phyloP scores from a whole-genome alignment of 169 alveolate genomes.

The Plasmodium adleri region DNA sequence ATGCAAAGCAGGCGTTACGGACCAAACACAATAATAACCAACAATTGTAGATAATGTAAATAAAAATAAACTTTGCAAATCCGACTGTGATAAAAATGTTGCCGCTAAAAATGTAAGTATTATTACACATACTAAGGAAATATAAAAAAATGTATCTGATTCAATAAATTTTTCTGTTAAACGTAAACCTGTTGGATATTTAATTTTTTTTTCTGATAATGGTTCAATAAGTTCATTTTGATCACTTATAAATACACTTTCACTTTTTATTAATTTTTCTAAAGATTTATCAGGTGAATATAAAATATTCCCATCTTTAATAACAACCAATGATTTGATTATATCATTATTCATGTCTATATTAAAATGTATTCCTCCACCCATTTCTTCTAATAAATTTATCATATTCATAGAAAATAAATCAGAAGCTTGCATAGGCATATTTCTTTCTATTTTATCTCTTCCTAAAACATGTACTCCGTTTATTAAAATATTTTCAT shows the following conservation, averaged over 20 bases:
- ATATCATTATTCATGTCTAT: slow-evolving; percentile 85
- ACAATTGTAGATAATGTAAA: slow-evolving; percentile 85
- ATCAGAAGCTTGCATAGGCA: slow-evolving; percentile 91
- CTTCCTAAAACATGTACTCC: slow-evolving; percentile 93
- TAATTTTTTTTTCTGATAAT: slow-evolving; percentile 75
- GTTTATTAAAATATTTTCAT: slow-evolving; percentile 81
- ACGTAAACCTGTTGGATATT: slow-evolving; percentile 61
- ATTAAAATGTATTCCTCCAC: slow-evolving; percentile 84
- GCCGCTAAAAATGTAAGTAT: slow-evolving; percentile 35
- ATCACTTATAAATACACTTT: slow-evolving; percentile 55
- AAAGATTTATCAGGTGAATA: slow-evolving; percentile 76
- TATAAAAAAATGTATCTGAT: slow-evolving; percentile 63
- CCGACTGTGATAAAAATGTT: slow-evolving; percentile 40
- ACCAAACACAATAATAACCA: slow-evolving; percentile 92
- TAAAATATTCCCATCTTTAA: slow-evolving; percentile 78
- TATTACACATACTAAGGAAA: slow-evolving; percentile 24
- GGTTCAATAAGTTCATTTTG: slow-evolving; percentile 46
- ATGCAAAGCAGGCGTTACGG: slow-evolving; percentile 94
- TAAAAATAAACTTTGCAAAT: slow-evolving; percentile 65
- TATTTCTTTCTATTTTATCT: slow-evolving; percentile 90
- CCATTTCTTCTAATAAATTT: slow-evolving; percentile 85
- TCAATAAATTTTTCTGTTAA: slow-evolving; percentile 45
- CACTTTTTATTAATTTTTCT: slow-evolving; percentile 38
- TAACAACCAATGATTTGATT: slow-evolving; percentile 81
- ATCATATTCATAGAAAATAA: slow-evolving; percentile 89